phyloP scores from a whole-genome alignment of 345 rosid genomes.

The Reutealis trisperma region DNA sequence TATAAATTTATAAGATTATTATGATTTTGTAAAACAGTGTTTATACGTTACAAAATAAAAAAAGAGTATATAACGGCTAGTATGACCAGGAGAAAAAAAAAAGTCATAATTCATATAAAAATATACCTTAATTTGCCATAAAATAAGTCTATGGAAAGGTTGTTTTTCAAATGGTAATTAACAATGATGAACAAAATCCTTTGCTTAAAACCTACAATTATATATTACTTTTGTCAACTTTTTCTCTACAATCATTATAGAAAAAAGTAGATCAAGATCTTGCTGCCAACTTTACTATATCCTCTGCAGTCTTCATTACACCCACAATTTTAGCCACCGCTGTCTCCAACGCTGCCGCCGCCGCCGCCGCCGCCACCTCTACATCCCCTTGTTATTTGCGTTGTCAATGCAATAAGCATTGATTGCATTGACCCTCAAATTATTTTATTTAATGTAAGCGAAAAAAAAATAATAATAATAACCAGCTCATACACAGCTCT shows the following conservation, averaged over 20 bases:
- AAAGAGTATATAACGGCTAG: too few relatives aligned
- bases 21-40: too few relatives aligned
- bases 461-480: too few relatives aligned
- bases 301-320: not conserved
- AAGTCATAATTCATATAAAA: too few relatives aligned
- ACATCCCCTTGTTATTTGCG: not conserved
- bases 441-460: too few relatives aligned
- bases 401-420: not conserved
- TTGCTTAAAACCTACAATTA: not conserved
- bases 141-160: not conserved
- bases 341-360: not conserved
- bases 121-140: too few relatives aligned
- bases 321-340: not conserved
- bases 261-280: not conserved
- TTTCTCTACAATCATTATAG: not conserved
- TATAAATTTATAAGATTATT: too few relatives aligned
- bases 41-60: too few relatives aligned
- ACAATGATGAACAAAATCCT: not conserved
- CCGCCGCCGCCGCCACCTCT: not conserved
- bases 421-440: too few relatives aligned
- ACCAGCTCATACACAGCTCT: conserved; percentile 45
- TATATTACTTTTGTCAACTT: not conserved
- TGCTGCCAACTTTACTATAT: not conserved
- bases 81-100: too few relatives aligned
- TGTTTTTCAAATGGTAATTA: too few relatives aligned